Conservation (phyloP, 2,329 filamentous ascomycete genomes). For the Paracoccidioides lutzii region DNA sequence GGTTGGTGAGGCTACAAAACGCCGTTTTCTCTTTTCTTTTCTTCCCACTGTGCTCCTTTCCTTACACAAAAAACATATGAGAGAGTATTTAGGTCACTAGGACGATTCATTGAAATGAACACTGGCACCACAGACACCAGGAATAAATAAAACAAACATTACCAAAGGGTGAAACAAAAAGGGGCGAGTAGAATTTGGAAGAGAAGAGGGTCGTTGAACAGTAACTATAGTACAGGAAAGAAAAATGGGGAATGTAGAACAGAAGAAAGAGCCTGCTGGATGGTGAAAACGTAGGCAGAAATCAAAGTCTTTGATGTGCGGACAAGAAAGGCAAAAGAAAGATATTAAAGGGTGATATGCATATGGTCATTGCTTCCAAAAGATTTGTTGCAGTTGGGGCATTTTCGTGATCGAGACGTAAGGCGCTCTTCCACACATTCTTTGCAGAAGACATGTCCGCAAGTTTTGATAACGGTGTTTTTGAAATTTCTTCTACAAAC, state of each 20-base stretch:
- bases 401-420: slow-evolving; percentile 82
- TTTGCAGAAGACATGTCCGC: slow-evolving; percentile 88
- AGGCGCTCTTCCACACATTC: slow-evolving; percentile 82
- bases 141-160: neutral
- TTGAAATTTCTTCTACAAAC: slow-evolving; percentile 91
- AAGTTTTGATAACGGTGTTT: slow-evolving; percentile 83
- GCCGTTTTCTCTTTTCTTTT: neutral
- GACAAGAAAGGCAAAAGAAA: neutral
- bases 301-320: neutral
- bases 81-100: neutral
- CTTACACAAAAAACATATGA: neutral
- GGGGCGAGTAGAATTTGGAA: neutral
- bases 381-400: slow-evolving; percentile 80
- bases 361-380: slow-evolving; percentile 89
- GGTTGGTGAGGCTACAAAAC: neutral
- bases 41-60: neutral
- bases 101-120: neutral
- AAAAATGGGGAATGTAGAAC: neutral
- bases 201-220: slow-evolving; percentile 2
- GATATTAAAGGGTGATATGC: slow-evolving; percentile 38
- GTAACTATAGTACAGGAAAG: slow-evolving; percentile 7
- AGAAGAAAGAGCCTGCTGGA: no score
- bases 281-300: no score
- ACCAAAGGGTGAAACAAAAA: neutral
- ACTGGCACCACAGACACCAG: neutral